A percentile compares a stretch with the other conserved stretches of the same genome.
Conservation (phyloP, 805 yeast species). For the Wickerhamiella azymoides region DNA sequence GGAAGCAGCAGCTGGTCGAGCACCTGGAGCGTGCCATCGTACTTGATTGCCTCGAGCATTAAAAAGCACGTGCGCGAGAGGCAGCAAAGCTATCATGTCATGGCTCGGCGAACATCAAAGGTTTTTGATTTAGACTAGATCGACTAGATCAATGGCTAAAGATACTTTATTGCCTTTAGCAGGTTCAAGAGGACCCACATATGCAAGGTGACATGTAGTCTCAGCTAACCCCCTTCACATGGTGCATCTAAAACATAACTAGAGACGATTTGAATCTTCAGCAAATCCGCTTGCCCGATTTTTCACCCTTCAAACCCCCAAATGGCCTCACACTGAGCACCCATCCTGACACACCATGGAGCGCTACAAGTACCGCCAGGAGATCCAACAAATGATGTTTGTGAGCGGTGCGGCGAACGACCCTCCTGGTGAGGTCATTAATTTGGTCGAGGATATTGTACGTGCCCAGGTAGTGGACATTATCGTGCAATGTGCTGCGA, state of each 20-base stretch:
- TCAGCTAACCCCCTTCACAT: too few species aligned
- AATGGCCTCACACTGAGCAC: too few species aligned
- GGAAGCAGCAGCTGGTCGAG: conserved; percentile 79
- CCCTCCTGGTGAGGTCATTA: conserved; percentile 82
- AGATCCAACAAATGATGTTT: conserved; percentile 98
- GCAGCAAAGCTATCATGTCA: too few species aligned
- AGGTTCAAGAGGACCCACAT: too few species aligned
- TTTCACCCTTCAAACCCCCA: too few species aligned
- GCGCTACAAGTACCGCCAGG: conserved; percentile 66
- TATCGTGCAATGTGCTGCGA: conserved; percentile 53
- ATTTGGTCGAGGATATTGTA: conserved; percentile 90
- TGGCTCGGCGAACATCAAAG: neutral
- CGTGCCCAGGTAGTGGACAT: conserved; percentile 89
- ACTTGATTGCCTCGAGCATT: conserved; percentile 53
- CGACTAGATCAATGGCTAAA: too few species aligned
- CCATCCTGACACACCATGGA: neutral
- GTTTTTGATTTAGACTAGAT: too few species aligned
- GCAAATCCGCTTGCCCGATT: too few species aligned
- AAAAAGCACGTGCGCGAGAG: neutral
- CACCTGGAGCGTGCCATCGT: conserved; percentile 42
- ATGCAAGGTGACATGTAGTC: too few species aligned
- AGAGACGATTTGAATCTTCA: too few species aligned
- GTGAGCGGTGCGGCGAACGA: conserved; percentile 92
- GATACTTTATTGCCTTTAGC: too few species aligned
- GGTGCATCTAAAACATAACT: too few species aligned